Percentiles rank a stretch among this genome's conserved stretches.
Evolutionary conservation across 139 green algal genomes (phyloP).

Genomic region (Edaphochlamys debaryana): DNA sequence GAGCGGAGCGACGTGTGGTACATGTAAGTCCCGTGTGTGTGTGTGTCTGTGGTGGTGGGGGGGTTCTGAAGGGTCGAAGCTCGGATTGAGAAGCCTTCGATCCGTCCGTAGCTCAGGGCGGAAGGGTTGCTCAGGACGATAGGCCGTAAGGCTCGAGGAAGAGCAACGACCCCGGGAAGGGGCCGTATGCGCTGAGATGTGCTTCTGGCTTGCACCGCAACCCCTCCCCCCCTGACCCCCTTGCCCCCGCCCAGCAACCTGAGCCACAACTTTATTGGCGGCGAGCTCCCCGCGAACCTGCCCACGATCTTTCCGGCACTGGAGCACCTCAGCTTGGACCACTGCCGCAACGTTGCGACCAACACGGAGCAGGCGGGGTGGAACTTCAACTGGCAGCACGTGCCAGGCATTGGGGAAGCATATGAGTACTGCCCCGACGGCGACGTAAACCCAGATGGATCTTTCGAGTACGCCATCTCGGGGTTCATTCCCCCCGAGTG

Average conservation of each 20-base stretch:
- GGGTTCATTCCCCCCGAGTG: neutral
- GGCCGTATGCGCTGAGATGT: no score
- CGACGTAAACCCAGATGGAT: neutral
- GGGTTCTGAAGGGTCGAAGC: no score
- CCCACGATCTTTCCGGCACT: slow-evolving; percentile 18
- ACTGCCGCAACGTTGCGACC: neutral
- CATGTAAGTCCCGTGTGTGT: slow-evolving; percentile 16
- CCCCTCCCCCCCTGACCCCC: no score
- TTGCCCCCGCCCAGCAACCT: slow-evolving; percentile 14
- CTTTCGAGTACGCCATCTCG: neutral
- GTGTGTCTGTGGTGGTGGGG: no score
- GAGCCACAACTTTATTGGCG: slow-evolving; percentile 29
- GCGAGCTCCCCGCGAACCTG: slow-evolving; percentile 17
- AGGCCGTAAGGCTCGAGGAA: no score
- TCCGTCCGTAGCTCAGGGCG: no score
- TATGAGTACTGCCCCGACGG: neutral
- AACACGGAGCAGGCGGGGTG: no score
- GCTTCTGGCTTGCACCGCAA: no score
- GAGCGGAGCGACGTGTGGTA: no score
- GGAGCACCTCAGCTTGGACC: slow-evolving; percentile 28
- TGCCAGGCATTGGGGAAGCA: neutral
- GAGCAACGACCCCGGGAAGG: no score
- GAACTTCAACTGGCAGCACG: slow-evolving; percentile 9
- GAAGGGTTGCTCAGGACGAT: no score
- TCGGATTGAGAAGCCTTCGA: no score